Conservation (phyloP, 495 filamentous ascomycete genomes). For the Neurospora sp. region DNA sequence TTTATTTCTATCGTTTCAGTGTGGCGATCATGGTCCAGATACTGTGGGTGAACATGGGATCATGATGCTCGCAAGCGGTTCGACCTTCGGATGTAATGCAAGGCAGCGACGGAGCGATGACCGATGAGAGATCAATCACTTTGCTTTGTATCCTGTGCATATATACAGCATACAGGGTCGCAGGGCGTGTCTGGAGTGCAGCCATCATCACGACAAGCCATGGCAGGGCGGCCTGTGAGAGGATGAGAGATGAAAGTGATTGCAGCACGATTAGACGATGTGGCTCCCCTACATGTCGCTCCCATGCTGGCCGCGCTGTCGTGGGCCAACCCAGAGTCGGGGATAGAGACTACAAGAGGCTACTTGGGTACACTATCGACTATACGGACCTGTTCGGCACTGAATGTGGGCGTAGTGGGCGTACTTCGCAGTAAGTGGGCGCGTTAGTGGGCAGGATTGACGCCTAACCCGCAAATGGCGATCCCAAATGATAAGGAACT, state of each 20-base stretch:
- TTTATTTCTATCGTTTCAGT: not conserved
- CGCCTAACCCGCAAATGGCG: not conserved
- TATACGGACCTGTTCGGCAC: not conserved
- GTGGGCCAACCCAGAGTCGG: not conserved
- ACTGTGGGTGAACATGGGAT: not conserved
- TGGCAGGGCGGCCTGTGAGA: not conserved
- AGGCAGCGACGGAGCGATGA: not conserved
- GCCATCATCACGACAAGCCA: not conserved
- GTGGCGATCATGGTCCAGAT: not conserved
- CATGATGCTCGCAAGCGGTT: not conserved
- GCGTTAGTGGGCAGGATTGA: not conserved
- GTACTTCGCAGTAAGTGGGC: not conserved
- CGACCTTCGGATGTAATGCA: not conserved
- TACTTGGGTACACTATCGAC: not conserved
- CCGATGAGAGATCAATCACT: not conserved
- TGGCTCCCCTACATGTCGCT: not conserved
- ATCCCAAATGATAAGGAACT: not conserved
- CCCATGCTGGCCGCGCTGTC: not conserved
- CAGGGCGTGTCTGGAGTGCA: not conserved
- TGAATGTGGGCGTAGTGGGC: not conserved
- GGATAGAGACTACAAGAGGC: not conserved
- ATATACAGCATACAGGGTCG: not conserved
- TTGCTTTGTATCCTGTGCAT: not conserved
- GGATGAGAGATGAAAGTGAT: not conserved
- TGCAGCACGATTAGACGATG: not conserved